A percentile compares a stretch with the other conserved stretches of the same genome.
Conservation (phyloP, 495 filamentous ascomycete species). For the Aspergillus sclerotioniger region DNA sequence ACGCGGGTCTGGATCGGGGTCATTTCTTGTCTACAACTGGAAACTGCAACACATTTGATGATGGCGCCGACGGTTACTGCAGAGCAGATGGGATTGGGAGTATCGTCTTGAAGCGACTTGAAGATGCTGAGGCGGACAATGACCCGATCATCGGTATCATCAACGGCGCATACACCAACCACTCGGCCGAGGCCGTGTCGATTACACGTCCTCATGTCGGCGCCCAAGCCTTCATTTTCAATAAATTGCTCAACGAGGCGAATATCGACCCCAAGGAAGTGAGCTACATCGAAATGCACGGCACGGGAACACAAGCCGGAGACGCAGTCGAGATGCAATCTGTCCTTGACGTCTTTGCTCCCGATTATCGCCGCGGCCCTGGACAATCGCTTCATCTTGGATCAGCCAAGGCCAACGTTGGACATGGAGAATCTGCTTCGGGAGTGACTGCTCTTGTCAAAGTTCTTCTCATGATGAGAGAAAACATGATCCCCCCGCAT, state of each 20-base stretch:
- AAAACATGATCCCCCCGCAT: conserved; percentile 79
- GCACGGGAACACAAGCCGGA: conserved; percentile 83
- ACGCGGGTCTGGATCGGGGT: conserved; percentile 75
- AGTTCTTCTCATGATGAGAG: conserved; percentile 81
- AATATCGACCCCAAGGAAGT: conserved; percentile 70
- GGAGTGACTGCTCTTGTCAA: conserved; percentile 82
- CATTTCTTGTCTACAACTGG: conserved; percentile 80
- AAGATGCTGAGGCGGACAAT: conserved; percentile 72
- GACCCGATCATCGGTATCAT: conserved; percentile 72
- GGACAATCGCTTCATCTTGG: conserved; percentile 77
- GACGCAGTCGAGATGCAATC: conserved; percentile 78
- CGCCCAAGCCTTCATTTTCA: conserved; percentile 69
- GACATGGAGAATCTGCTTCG: conserved; percentile 86
- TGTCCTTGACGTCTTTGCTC: conserved; percentile 78
- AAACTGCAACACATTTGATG: conserved; percentile 77
- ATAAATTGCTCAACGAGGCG: conserved; percentile 64
- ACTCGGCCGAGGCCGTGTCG: conserved; percentile 73
- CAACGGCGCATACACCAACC: conserved; percentile 66
- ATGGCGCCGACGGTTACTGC: conserved; percentile 76
- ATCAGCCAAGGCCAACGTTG: conserved; percentile 84
- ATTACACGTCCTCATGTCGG: conserved; percentile 79
- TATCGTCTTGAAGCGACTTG: conserved; percentile 69
- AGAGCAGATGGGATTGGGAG: conserved; percentile 70
- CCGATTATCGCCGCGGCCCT: conserved; percentile 59
- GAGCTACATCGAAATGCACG: conserved; percentile 85